Evolutionary conservation across 495 filamentous ascomycete genomes (phyloP).

Genomic region (Annulohypoxylon bovei): DNA sequence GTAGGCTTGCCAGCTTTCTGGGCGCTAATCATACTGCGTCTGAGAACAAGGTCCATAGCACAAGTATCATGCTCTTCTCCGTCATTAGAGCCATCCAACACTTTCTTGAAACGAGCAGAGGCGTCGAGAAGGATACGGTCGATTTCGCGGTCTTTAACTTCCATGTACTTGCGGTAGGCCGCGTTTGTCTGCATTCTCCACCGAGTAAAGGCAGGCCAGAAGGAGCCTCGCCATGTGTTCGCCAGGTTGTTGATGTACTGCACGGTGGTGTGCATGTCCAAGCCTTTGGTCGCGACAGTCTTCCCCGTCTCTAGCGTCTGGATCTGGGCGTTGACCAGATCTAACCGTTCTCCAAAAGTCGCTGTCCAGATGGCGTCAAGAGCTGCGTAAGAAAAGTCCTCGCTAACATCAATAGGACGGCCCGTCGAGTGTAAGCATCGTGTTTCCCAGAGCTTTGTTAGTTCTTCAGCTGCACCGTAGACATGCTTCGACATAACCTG

Average conservation of each 20-base stretch:
- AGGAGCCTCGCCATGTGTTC: slow-evolving; percentile 10
- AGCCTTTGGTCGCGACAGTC: slow-evolving; percentile 2
- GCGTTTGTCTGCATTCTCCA: slow-evolving; percentile 35
- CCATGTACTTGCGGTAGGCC: slow-evolving; percentile 37
- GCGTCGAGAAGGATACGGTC: slow-evolving; percentile 35
- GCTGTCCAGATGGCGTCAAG: slow-evolving; percentile 52
- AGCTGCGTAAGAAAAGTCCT: slow-evolving; percentile 47
- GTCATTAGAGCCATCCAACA: slow-evolving; percentile 25
- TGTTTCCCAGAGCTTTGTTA: slow-evolving; percentile 49
- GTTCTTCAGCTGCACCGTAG: slow-evolving; percentile 34
- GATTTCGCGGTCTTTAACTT: slow-evolving; percentile 34
- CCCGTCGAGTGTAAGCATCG: slow-evolving; percentile 39
- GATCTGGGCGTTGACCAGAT: slow-evolving; percentile 33
- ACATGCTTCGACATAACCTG: slow-evolving; percentile 47
- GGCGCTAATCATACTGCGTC: slow-evolving; percentile 43
- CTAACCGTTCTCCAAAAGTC: slow-evolving; percentile 43
- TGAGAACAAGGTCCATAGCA: slow-evolving; percentile 51
- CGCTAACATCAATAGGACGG: slow-evolving; percentile 38
- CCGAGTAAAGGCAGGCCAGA: slow-evolving; percentile 19
- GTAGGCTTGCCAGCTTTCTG: slow-evolving; percentile 39
- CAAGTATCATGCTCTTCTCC: slow-evolving; percentile 44
- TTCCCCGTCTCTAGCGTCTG: slow-evolving; percentile 32
- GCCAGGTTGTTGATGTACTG: slow-evolving; percentile 39
- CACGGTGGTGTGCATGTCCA: slow-evolving; percentile 36
- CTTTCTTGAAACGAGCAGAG: slow-evolving; percentile 33